Evolutionary conservation across 345 rosid species (phyloP), one percentile per base, ranked within the genome.

Genomic region (Microcos paniculata): DNA sequence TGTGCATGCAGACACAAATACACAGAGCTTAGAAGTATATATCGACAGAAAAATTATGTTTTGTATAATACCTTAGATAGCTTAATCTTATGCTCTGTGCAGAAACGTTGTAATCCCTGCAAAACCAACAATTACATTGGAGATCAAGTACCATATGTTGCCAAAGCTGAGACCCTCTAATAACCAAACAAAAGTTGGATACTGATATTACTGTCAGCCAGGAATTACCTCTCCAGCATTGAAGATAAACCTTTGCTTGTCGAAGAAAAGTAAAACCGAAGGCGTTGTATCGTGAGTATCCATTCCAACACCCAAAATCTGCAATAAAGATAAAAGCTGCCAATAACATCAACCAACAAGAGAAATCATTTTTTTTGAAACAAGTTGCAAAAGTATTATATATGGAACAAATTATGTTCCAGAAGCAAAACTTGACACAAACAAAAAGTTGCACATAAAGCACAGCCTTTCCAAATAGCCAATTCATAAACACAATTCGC

Each of bases 231-330:
- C 98, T 59, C 97, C 98, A 72, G 93, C 94, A 84, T 93, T 91
- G 80, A 93, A 93, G 46, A 93, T 90, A 80, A 93, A 91, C 66
- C 98, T 88, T 72, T 88, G 93, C 48, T 90, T 86, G 76, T 93
- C 97, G 84, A 93, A 93, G 84, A 91, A 93, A 70, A 91, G 94
- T 78, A 93, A 79, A 19, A 93, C 97, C 9, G 97, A 91, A 52
- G 98, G 87, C 0, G 92, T 91, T 0, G 97, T 93, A 70, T 93
- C 98, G 76, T 93, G 98, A 35, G 97, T 91, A 83, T 93, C 98
- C 97, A 93, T 89, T 79, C 98, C 97, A 16, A 93, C 91, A 57
- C 98, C 98, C 40, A 93, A 85, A 52, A 91, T 90, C 97, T 93
- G 66, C n/a, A 30, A 62, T 13, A 35, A 35, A 0, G 2, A 35